Evolutionary conservation across 2,329 filamentous ascomycete genomes (phyloP).

Genomic region (Diaporthe vaccinii): DNA sequence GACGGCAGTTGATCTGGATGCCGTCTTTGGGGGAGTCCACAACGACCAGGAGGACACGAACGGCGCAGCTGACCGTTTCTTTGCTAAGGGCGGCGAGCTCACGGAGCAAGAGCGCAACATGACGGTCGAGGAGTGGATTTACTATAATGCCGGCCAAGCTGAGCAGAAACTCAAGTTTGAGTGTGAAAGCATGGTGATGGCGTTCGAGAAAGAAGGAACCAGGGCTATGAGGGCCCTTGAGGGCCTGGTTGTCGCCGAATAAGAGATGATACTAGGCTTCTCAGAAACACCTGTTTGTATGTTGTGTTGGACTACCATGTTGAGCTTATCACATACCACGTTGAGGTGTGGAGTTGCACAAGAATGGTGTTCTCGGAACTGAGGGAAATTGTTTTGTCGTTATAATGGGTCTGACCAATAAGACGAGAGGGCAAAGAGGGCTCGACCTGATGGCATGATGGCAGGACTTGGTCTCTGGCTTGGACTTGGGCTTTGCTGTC

Average conservation of each 20-base stretch:
- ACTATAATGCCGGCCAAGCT: conserved; percentile 82
- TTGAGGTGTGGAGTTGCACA: background rate
- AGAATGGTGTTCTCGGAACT: no score
- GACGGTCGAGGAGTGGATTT: conserved; percentile 95
- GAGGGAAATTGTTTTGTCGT: background rate
- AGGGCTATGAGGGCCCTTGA: conserved; percentile 84
- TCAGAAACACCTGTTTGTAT: background rate
- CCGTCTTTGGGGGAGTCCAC: conserved; percentile 68
- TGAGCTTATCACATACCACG: background rate
- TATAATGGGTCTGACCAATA: background rate
- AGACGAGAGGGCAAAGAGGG: background rate
- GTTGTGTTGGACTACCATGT: background rate
- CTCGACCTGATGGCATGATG: background rate
- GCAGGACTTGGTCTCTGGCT: background rate
- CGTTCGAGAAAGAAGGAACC: conserved; percentile 86
- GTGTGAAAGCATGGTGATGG: conserved; percentile 85
- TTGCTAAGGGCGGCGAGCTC: conserved; percentile 72
- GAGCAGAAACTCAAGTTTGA: conserved; percentile 84
- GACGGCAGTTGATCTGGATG: conserved; percentile 82
- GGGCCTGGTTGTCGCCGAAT: conserved; percentile 69
- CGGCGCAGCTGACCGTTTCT: conserved; percentile 62
- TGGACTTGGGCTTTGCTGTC: background rate
- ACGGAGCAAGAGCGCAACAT: conserved; percentile 85
- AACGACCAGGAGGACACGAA: conserved; percentile 61
- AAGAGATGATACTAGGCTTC: conserved; percentile 43